These are phyloP conservation scores for Picocystis salinarum DNA, from an alignment of 139 green algal genomes.

Conservation along the genomic window DNA sequence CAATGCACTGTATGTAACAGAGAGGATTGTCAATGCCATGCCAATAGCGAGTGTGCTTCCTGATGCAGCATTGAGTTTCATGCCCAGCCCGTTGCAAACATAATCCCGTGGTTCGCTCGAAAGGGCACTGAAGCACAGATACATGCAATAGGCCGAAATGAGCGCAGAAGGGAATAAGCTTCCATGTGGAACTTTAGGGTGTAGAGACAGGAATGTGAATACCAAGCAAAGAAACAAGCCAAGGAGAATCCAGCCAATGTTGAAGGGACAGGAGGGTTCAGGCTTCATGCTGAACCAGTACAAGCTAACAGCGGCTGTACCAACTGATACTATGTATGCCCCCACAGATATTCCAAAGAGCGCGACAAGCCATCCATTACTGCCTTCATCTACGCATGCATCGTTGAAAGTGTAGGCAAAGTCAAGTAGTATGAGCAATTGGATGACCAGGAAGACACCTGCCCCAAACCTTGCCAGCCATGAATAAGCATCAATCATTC, in stretches of 20 bases:
- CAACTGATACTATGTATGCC: too few relatives aligned
- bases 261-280: too few relatives aligned
- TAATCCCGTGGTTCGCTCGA: conserved; percentile 16
- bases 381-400: conserved; percentile 30
- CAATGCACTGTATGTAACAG: conserved; percentile 84
- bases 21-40: conserved; percentile 62
- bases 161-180: conserved; percentile 74
- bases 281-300: too few relatives aligned
- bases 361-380: neutral
- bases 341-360: neutral
- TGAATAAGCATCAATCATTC: conserved; percentile 18
- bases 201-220: conserved; percentile 23
- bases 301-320: too few relatives aligned
- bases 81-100: neutral
- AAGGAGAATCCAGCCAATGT: too few relatives aligned
- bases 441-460: conserved; percentile 77
- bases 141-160: conserved; percentile 70
- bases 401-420: conserved; percentile 80
- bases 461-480: conserved; percentile 64
- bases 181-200: conserved; percentile 28
- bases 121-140: conserved; percentile 74
- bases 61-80: conserved; percentile 32
- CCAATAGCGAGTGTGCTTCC: conserved; percentile 51
- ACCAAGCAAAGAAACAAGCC: neutral
- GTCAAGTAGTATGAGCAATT: conserved; percentile 91